A percentile compares a stretch with the other conserved stretches of the same genome.
Conservation (phyloP, 1,284 basidiomycete species). For the Serendipita sp. region DNA sequence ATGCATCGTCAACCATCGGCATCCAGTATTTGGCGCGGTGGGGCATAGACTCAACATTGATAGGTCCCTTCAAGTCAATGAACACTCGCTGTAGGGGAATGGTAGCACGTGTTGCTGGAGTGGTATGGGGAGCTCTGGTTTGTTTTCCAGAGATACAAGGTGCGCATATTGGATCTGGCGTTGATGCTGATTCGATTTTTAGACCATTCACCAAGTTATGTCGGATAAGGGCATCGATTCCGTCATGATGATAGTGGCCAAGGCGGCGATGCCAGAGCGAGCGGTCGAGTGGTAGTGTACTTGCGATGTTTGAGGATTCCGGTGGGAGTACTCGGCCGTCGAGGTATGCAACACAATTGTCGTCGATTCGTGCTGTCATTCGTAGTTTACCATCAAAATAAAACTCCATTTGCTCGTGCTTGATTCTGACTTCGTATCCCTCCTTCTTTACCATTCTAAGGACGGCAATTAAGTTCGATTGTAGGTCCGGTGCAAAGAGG, state of each 20-base stretch:
- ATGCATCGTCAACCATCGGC: slow-evolving; percentile 18
- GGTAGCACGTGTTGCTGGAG: background rate
- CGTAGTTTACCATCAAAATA: background rate
- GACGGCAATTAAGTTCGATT: background rate
- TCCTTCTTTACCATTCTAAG: background rate
- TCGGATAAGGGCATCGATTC: background rate
- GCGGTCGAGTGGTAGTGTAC: slow-evolving; percentile 13
- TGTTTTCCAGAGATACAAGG: slow-evolving; percentile 18
- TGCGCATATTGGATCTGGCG: slow-evolving; percentile 17
- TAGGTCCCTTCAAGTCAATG: background rate
- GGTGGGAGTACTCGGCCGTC: background rate
- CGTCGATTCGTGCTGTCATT: slow-evolving; percentile 3
- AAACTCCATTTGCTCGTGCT: background rate
- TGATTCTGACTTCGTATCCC: background rate
- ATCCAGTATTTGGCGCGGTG: slow-evolving; percentile 15
- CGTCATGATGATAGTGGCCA: slow-evolving; percentile 9
- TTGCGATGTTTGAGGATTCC: background rate
- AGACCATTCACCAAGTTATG: background rate
- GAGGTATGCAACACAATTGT: slow-evolving; percentile 1
- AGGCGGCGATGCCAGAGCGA: slow-evolving; percentile 15
- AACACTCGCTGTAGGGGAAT: background rate
- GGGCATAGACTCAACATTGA: background rate
- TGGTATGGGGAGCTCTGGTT: slow-evolving; percentile 10
- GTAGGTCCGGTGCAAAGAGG: background rate
- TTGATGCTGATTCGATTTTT: slow-evolving; percentile 3